Conservation (phyloP, 1,284 basidiomycete species). For the Rugosomyces carneus region DNA sequence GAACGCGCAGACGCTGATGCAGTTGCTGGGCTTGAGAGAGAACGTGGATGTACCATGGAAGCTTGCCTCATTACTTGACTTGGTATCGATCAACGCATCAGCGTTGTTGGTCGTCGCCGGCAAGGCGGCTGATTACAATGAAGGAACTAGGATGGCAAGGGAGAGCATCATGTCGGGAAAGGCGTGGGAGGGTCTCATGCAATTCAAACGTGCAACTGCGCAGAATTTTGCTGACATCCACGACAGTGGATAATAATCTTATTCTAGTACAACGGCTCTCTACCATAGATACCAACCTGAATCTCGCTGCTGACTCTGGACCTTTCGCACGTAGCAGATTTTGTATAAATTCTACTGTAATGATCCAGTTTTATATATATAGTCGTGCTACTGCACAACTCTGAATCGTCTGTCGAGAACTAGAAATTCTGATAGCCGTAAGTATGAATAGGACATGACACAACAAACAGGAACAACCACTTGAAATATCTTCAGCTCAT, state of each 20-base stretch:
- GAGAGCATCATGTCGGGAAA: constrained; percentile 14
- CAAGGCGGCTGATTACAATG: constrained; percentile 10
- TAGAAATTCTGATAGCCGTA: no score
- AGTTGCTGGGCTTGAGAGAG: constrained; percentile 8
- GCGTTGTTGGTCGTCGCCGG: constrained; percentile 13
- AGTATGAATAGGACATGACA: no score
- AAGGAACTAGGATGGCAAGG: constrained; percentile 12
- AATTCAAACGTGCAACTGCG: constrained; percentile 8
- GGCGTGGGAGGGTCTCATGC: constrained; percentile 11
- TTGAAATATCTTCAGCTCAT: no score
- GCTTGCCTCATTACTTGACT: constrained; percentile 9
- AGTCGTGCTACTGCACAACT: no score
- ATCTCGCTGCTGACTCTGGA: no score
- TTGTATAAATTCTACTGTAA: no score
- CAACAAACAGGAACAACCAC: no score
- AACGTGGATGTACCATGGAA: constrained; percentile 6
- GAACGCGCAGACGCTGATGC: constrained; percentile 12
- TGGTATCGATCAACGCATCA: constrained; percentile 13
- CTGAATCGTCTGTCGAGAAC: no score
- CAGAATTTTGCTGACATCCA: neutral
- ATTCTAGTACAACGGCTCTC: neutral
- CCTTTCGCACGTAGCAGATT: no score
- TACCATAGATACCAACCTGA: no score
- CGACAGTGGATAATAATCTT: neutral
- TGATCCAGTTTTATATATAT: no score